Conservation (phyloP, 2,329 filamentous ascomycete genomes). For the Capronia epimyces region DNA sequence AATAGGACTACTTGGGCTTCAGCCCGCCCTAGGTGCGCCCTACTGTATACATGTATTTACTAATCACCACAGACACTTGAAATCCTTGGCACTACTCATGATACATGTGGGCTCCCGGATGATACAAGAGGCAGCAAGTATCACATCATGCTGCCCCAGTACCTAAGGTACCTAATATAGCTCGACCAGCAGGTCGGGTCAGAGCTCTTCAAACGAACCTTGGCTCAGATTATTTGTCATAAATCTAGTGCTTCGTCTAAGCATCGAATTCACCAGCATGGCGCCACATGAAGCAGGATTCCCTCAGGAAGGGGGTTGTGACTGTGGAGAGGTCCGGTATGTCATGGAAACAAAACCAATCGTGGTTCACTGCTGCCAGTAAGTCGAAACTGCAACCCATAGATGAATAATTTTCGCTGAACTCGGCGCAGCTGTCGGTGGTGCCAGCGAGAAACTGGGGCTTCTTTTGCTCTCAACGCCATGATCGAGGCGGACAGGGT, state of each 20-base stretch:
- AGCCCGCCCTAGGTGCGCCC: no score
- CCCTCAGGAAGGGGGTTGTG: slow-evolving; percentile 20
- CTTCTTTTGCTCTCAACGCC: slow-evolving; percentile 23
- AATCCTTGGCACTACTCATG: no score
- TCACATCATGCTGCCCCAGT: no score
- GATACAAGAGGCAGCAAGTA: no score
- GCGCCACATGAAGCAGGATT: slow-evolving; percentile 12
- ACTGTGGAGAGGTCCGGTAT: slow-evolving; percentile 21
- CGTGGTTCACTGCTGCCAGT: slow-evolving; percentile 25
- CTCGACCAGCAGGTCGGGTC: no score
- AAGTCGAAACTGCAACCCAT: slow-evolving; percentile 1
- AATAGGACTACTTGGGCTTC: no score
- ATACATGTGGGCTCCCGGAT: no score
- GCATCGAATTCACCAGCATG: slow-evolving; percentile 8
- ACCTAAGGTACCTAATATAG: no score
- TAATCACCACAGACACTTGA: no score
- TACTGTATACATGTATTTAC: no score
- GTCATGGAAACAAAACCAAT: slow-evolving; percentile 18
- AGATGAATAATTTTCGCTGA: slow-evolving; percentile 4
- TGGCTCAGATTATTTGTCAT: no score
- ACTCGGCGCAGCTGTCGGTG: slow-evolving; percentile 20
- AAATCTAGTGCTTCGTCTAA: not conserved
- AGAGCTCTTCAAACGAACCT: no score
- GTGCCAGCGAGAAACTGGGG: slow-evolving; percentile 23
- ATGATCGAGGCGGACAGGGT: slow-evolving; percentile 32